Evolutionary conservation across 495 filamentous ascomycete species (phyloP).

Genomic region (Hypoxylon intermedium): DNA sequence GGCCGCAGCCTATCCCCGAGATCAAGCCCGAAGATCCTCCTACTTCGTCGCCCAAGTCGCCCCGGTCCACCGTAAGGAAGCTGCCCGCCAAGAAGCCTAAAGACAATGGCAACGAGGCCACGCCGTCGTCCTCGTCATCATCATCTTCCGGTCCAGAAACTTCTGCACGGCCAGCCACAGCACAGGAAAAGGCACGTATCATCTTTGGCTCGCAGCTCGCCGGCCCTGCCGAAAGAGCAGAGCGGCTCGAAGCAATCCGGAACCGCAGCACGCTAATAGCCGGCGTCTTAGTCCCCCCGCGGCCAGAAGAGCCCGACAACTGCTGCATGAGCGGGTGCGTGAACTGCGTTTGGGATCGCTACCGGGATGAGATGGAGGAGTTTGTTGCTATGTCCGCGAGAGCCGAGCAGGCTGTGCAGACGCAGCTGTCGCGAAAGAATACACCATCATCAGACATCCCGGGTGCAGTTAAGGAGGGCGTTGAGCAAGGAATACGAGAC

Average conservation of each 20-base stretch:
- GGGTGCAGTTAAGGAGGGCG: neutral
- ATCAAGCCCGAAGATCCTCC: conserved; percentile 49
- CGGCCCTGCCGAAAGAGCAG: conserved; percentile 68
- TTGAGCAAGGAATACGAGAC: neutral
- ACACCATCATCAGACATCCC: neutral
- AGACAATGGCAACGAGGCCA: conserved; percentile 11
- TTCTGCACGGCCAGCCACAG: conserved; percentile 47
- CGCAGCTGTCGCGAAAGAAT: conserved; percentile 22
- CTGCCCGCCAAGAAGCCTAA: conserved; percentile 39
- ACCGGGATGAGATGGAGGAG: conserved; percentile 87
- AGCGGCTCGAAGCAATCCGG: conserved; percentile 63
- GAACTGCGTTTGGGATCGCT: conserved; percentile 95
- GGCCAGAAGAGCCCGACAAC: conserved; percentile 91
- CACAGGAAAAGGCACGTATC: conserved; percentile 66
- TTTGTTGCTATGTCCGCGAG: conserved; percentile 70
- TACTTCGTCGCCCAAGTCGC: conserved; percentile 47
- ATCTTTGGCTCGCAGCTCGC: conserved; percentile 80
- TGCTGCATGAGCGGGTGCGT: conserved; percentile 99
- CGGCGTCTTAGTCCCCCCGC: conserved; percentile 80
- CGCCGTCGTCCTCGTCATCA: conserved; percentile 20
- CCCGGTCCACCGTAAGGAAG: conserved; percentile 30
- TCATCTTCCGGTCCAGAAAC: conserved; percentile 38
- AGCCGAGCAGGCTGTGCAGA: conserved; percentile 56
- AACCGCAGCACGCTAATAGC: conserved; percentile 66
- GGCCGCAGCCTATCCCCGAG: conserved; percentile 47